Evolutionary conservation across 257 asterid genomes (phyloP).

Genomic region (Solanum chmielewskii): DNA sequence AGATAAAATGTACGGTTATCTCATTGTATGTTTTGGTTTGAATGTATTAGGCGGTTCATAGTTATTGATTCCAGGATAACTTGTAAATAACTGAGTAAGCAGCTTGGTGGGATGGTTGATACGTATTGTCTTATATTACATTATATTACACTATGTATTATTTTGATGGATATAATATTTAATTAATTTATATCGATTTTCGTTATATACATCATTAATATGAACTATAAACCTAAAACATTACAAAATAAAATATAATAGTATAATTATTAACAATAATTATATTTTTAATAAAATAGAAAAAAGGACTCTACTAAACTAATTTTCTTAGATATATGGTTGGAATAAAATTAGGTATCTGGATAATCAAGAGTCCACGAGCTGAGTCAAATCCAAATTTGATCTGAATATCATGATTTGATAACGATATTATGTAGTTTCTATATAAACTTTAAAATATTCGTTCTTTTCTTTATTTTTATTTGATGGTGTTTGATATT

Average conservation of each 20-base stretch:
- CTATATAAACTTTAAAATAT: neutral
- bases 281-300: neutral
- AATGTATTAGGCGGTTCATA: no score
- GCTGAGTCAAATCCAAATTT: neutral
- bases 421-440: neutral
- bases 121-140: neutral
- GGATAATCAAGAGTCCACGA: neutral
- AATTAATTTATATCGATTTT: no score
- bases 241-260: no score
- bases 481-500: neutral
- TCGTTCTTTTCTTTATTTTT: rapidly evolving
- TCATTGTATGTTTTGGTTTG: no score
- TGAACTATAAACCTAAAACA: no score
- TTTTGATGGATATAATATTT: neutral
- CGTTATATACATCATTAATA: no score
- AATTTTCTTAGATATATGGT: neutral
- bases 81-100: neutral
- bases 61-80: no score
- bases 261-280: neutral
- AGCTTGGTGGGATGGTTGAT: neutral
- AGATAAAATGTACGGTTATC: no score
- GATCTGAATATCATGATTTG: neutral
- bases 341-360: neutral
- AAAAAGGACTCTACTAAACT: neutral
- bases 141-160: neutral